Evolutionary conservation across 306 rosid species (phyloP), one percentile per base, ranked within the genome.

Genomic region (Acacia acuminata): DNA sequence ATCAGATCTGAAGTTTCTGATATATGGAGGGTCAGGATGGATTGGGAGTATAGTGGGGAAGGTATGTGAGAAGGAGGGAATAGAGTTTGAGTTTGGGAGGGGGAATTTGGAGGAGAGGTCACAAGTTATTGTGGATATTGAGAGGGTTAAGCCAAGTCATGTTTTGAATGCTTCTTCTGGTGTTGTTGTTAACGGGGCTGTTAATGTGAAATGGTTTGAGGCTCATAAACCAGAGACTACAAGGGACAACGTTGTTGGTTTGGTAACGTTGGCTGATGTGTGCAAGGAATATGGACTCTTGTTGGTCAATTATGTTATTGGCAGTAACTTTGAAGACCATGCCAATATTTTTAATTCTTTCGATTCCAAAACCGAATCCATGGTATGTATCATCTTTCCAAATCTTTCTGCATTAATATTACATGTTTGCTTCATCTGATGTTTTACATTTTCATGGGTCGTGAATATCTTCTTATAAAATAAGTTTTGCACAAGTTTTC

Each of bases 11-110:
- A 43, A 70, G 84, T 87, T 87, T 80, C 80, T 89, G 82, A 87
- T 89, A 51, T 89, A 87, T 73, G 90, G 92, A 30, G 81, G 84
- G 42, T 82, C 87, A 27, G 92, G 92, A 40, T 89, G 90, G 92
- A 85, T 87, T 40, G 92, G 92, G 3, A 89, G 89, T 11, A 85
- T 87, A 69, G 80, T 89, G 45, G 89, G 92, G 69, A 79, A 89
- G 48, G 76, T 87, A 40, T 85, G 89, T 80, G 85, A 87, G 85
- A 87, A 89, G 55, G 82, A 84, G 60, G 88, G 87, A 61, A 85
- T 89, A 51, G 42, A 76, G 25, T 87, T 36, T 61, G 89, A 87
- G 79, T 87, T 73, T 77, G 90, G 92, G 77, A 86, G 44, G 13
- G 92, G 90, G 51, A 68, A 85, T 42, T 77, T 89, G 71, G 82